These are phyloP conservation scores for Alternaria viburni DNA, from an alignment of 2,329 filamentous ascomycete species.

Conservation along the genomic window DNA sequence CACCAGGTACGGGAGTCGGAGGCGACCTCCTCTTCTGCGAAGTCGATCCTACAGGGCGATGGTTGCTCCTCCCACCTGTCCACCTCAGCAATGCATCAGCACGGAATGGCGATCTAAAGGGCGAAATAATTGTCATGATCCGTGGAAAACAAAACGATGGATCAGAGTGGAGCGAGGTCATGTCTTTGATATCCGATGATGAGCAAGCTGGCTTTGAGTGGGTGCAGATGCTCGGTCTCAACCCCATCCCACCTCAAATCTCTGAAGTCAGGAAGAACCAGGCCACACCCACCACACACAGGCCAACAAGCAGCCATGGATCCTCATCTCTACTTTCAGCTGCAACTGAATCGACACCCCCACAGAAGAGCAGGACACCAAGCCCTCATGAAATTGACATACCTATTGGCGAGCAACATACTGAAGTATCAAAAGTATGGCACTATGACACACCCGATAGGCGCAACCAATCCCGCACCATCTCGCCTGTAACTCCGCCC, in stretches of 20 bases:
- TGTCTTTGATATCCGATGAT: constrained; percentile 77
- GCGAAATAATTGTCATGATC: constrained; percentile 86
- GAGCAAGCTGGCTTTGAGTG: constrained; percentile 83
- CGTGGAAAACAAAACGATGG: constrained; percentile 69
- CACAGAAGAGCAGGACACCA: constrained; percentile 51
- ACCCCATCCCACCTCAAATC: constrained; percentile 66
- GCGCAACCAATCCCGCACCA: constrained; percentile 33
- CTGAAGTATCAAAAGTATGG: constrained; percentile 55
- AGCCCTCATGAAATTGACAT: constrained; percentile 64
- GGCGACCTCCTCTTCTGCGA: constrained; percentile 94
- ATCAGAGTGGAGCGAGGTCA: constrained; percentile 80
- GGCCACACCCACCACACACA: constrained; percentile 57
- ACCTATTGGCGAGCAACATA: constrained; percentile 65
- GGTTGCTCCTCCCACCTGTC: constrained; percentile 93
- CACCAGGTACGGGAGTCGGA: constrained; percentile 66
- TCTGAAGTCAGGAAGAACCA: constrained; percentile 54
- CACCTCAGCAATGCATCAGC: constrained; percentile 76
- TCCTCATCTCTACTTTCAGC: constrained; percentile 58
- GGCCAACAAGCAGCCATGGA: constrained; percentile 58
- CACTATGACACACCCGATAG: constrained; percentile 45
- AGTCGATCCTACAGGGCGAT: constrained; percentile 76
- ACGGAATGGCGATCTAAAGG: constrained; percentile 72
- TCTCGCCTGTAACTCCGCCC: constrained; percentile 46
- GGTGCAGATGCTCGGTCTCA: constrained; percentile 80
- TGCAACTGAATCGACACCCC: constrained; percentile 40